phyloP scores from a whole-genome alignment of 139 green algal genomes.

The Chlorella ohadii region DNA sequence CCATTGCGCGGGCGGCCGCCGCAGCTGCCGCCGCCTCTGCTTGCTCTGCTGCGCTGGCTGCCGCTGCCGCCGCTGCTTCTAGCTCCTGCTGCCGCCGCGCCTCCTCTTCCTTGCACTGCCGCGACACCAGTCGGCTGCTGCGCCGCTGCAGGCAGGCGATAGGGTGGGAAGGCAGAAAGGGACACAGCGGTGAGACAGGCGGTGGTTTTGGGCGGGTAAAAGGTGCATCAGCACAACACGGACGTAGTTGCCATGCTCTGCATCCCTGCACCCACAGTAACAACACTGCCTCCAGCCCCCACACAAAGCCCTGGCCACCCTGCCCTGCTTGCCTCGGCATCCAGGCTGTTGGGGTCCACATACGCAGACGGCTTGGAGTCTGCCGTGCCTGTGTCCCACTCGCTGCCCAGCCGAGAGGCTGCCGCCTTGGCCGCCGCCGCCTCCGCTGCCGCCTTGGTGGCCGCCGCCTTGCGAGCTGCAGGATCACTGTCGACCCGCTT shows the following conservation, averaged over 20 bases:
- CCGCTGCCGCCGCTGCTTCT: not conserved
- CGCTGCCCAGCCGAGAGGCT: not conserved
- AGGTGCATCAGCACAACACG: too few species aligned
- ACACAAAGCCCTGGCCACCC: not conserved
- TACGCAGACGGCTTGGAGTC: not conserved
- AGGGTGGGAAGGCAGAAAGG: not conserved
- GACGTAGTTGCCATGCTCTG: too few species aligned
- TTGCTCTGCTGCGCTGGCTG: not conserved
- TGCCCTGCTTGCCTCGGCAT: not conserved
- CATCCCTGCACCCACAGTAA: too few species aligned
- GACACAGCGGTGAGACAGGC: not conserved
- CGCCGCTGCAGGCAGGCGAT: conserved; percentile 23
- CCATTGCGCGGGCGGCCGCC: conserved; percentile 10
- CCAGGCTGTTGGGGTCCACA: conserved; percentile 16
- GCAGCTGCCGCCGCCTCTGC: conserved; percentile 15
- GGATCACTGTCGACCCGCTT: conserved; percentile 12
- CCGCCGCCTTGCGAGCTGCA: not conserved
- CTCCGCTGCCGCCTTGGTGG: conserved; percentile 14
- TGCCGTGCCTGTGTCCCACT: conserved; percentile 5
- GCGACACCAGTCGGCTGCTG: conserved; percentile 40
- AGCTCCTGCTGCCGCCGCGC: conserved; percentile 13
- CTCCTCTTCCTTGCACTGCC: conserved; percentile 29
- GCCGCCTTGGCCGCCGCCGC: conserved; percentile 21
- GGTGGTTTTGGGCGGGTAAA: too few species aligned
- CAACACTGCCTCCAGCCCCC: too few species aligned